A percentile compares a stretch with the other conserved stretches of the same genome.
phyloP scores from a whole-genome alignment of 768 basidiomycete species.

The Tylopilus intermedius region DNA sequence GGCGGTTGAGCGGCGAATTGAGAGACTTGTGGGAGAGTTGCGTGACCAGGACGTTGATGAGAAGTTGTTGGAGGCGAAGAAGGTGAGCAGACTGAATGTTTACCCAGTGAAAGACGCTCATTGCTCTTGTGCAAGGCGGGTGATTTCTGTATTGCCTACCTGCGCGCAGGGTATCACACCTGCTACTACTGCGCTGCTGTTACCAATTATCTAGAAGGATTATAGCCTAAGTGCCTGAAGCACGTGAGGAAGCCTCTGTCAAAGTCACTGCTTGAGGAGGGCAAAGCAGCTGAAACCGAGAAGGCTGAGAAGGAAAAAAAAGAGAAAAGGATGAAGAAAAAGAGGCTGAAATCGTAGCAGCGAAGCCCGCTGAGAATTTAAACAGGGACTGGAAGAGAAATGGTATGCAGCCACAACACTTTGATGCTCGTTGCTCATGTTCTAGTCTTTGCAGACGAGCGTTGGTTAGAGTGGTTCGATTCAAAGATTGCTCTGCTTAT shows the following conservation, averaged over 20 bases:
- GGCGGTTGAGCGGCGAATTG: constrained; percentile 77
- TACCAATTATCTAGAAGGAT: constrained; percentile 90
- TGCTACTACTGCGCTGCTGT: constrained; percentile 98
- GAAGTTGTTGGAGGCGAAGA: constrained; percentile 62
- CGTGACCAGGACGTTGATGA: constrained; percentile 66
- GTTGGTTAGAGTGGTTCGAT: constrained; percentile 88
- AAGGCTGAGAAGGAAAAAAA: constrained; percentile 44
- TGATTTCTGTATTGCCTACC: constrained; percentile 81
- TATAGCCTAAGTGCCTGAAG: constrained; percentile 90
- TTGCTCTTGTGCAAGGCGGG: constrained; percentile 46
- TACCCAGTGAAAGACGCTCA: constrained; percentile 15
- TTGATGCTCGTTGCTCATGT: constrained; percentile 10
- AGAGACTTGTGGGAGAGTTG: constrained; percentile 68
- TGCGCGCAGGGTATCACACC: constrained; percentile 87
- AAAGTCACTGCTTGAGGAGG: constrained; percentile 56
- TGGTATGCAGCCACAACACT: constrained; percentile 40
- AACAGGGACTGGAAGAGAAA: constrained; percentile 59
- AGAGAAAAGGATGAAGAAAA: constrained; percentile 38
- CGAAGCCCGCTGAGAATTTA: constrained; percentile 40
- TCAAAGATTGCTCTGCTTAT: constrained; percentile 78
- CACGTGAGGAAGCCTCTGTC: constrained; percentile 79
- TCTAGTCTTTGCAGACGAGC: constrained; percentile 53
- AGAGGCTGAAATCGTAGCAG: constrained; percentile 30
- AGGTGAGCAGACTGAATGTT: constrained; percentile 44
- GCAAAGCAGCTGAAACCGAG: constrained; percentile 49